Conservation (phyloP, 2,329 filamentous ascomycete genomes). For the Dothideomycetes sp. region DNA sequence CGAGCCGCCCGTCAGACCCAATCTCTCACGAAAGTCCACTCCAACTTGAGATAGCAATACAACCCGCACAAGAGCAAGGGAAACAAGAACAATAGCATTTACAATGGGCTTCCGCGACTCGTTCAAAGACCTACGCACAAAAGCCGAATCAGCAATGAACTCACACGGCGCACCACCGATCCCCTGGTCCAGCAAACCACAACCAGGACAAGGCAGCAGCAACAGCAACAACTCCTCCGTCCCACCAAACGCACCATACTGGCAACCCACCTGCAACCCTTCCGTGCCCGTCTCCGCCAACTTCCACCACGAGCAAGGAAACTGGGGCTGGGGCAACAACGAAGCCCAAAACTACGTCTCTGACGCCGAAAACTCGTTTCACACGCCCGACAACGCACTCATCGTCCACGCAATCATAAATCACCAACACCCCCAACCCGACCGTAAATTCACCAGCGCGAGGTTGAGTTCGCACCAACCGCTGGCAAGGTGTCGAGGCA, state of each 20-base stretch:
- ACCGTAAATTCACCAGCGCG: conserved; percentile 45
- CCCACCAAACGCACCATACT: conserved; percentile 33
- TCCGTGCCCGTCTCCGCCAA: conserved; percentile 39
- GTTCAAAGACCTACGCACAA: conserved; percentile 5
- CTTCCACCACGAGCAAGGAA: conserved; percentile 48
- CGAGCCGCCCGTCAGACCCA: too few relatives aligned
- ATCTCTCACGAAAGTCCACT: too few relatives aligned
- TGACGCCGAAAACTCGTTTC: conserved; percentile 43
- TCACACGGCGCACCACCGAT: conserved; percentile 20
- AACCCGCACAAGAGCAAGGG: not conserved
- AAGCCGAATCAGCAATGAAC: conserved; percentile 6
- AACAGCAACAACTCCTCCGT: not conserved
- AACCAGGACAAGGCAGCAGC: conserved; percentile 17
- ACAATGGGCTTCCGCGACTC: conserved; percentile 10
- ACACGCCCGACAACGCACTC: conserved; percentile 43
- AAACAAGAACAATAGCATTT: not conserved
- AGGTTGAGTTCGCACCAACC: conserved; percentile 46
- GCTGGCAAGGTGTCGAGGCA: conserved; percentile 43
- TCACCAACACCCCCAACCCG: conserved; percentile 23
- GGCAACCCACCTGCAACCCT: conserved; percentile 44
- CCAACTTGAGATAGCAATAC: too few relatives aligned
- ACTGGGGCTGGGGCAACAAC: conserved; percentile 54
- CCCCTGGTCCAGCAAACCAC: conserved; percentile 21
- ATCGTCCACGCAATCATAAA: conserved; percentile 44
- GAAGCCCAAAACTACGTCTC: conserved; percentile 51